These are phyloP conservation scores for Aspergillus steynii DNA, from an alignment of 495 filamentous ascomycete genomes.

Conservation along the genomic window DNA sequence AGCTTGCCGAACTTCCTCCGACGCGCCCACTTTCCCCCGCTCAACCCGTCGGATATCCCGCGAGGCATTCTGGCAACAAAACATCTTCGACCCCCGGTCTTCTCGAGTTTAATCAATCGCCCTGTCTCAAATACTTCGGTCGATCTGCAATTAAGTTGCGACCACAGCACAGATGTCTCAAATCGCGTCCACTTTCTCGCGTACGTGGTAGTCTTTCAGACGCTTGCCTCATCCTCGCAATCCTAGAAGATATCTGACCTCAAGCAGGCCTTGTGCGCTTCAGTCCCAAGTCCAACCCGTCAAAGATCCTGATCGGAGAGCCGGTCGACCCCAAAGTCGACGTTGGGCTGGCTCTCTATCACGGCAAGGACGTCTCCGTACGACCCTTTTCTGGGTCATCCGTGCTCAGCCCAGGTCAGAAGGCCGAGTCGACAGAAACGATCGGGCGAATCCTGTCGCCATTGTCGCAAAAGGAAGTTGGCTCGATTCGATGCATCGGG, in stretches of 20 bases:
- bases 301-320: constrained; percentile 57
- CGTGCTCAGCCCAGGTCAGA: constrained; percentile 50
- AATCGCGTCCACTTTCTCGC: constrained; percentile 47
- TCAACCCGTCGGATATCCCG: background rate
- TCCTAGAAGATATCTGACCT: constrained; percentile 9
- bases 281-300: constrained; percentile 50
- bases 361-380: constrained; percentile 55
- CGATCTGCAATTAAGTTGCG: too few relatives aligned
- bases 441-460: constrained; percentile 58
- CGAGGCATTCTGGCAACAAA: background rate
- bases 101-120: background rate
- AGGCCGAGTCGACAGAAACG: constrained; percentile 47
- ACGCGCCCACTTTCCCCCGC: background rate
- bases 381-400: constrained; percentile 56
- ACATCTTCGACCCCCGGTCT: background rate
- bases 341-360: constrained; percentile 54
- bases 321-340: constrained; percentile 53
- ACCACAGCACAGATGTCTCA: constrained; percentile 32
- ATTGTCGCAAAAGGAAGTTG: constrained; percentile 45
- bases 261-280: constrained; percentile 59
- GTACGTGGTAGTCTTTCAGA: constrained; percentile 22
- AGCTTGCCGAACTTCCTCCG: background rate
- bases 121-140: background rate
- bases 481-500: constrained; percentile 68
- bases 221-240: background rate